Evolutionary conservation across 2,329 filamentous ascomycete genomes (phyloP), one percentile per base, ranked within the genome.

Genomic region (Dryadomyces sulphureus): DNA sequence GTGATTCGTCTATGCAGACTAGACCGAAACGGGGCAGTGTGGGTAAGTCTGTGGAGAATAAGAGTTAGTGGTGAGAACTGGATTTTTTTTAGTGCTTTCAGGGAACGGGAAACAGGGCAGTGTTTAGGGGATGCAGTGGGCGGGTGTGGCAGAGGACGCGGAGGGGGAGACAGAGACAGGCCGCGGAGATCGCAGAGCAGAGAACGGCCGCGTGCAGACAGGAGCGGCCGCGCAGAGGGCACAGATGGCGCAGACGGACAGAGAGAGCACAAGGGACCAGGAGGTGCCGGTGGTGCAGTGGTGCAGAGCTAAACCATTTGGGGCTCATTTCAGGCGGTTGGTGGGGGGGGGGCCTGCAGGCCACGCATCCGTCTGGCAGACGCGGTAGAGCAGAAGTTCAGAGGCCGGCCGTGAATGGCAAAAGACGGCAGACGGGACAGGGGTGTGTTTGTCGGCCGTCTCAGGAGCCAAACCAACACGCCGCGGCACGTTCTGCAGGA

Each of bases 31-130:
- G 17, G 41, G 12, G 30, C 35, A 36, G 27, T 16, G 27, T 14
- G 20, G 7, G 20, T 20, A 42, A 21, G 25, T 20, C 42, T 44
- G 32, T 44, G 42, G 41, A 43, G 41, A 35, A 43, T n/a, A 32
- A 25, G 25, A 20, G 21, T 43, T 43, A 43, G 41, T 36, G 41
- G 41, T 22, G 11, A 42, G 41, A 42, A 9, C 16, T 14, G 27
- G 27, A 21, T 11, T 9, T 42, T 9, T 42, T 36, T 43, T 43
- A 43, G 41, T 43, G 41, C 14, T 11, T 22, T 43, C 22, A 17
- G 14, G 27, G 9, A 32, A n/a, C 22, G 41, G 27, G 20, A 21
- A 27, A 34, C 19, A 35, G 12, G 11, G 41, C 19, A 22, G 35
- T 17, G 27, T 19, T 17, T 19, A 16, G 6, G 27, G 27, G 27